Conservation (phyloP, 306 rosid species). For the Crataegus laevigata region DNA sequence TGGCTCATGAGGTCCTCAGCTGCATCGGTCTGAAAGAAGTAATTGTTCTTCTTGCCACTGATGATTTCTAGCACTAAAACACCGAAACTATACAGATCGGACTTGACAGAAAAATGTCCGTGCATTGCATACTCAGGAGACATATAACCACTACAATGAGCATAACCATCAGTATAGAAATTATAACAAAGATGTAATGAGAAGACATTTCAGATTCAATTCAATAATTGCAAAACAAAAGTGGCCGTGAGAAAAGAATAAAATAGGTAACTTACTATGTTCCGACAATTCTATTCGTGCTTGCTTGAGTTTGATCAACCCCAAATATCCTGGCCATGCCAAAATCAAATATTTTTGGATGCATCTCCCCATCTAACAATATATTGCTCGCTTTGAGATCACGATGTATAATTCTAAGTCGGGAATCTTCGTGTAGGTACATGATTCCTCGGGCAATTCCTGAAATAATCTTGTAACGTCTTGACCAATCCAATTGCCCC, state of each 20-base stretch:
- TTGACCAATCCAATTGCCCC: not conserved
- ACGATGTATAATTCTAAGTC: constrained; percentile 1
- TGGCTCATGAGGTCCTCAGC: not conserved
- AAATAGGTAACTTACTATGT: constrained; percentile 20
- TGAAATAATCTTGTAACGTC: not conserved
- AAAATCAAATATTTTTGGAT: constrained; percentile 11
- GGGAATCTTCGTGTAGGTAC: constrained; percentile 5
- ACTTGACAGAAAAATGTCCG: constrained; percentile 5
- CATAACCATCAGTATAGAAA: too few relatives aligned
- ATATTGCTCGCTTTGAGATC: constrained; percentile 4
- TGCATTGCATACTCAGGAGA: constrained; percentile 8
- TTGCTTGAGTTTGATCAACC: constrained; percentile 10
- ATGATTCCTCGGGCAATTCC: constrained; percentile 1
- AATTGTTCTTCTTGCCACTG: constrained; percentile 14
- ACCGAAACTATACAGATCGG: constrained; percentile 18
- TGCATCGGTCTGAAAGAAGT: not conserved
- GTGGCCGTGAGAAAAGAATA: too few relatives aligned
- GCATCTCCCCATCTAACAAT: not conserved
- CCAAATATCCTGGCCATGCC: constrained; percentile 16
- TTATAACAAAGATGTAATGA: too few relatives aligned
- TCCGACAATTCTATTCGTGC: constrained; percentile 5
- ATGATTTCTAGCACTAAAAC: constrained; percentile 21
- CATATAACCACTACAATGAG: not conserved
- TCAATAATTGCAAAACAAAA: too few relatives aligned
- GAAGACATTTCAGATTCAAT: too few relatives aligned